Conservation (phyloP, 2,329 filamentous ascomycete species). For the Chaetoscypha palmicola region DNA sequence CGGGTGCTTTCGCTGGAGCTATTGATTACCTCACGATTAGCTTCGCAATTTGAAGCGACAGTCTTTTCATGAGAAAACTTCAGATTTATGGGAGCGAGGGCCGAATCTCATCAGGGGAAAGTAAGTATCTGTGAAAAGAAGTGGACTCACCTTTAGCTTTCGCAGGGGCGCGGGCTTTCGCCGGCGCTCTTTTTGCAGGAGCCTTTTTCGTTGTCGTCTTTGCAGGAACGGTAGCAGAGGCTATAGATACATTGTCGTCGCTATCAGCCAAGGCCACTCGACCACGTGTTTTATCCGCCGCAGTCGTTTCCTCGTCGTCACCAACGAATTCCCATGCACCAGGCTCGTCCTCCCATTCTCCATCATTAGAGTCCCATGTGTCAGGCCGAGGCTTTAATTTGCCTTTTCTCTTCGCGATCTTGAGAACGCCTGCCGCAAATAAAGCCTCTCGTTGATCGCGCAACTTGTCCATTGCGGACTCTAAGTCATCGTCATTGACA, state of each 20-base stretch:
- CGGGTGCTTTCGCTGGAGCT: slow-evolving; percentile 34
- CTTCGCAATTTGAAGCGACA: not conserved
- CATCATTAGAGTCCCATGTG: slow-evolving; percentile 87
- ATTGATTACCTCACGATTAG: not conserved
- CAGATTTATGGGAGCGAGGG: not conserved
- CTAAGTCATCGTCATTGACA: slow-evolving; percentile 59
- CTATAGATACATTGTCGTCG: slow-evolving; percentile 42
- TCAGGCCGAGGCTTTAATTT: slow-evolving; percentile 69
- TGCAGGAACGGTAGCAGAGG: slow-evolving; percentile 32
- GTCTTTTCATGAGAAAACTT: not conserved
- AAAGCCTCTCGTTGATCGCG: slow-evolving; percentile 62
- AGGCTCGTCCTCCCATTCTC: slow-evolving; percentile 75
- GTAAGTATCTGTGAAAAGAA: not conserved
- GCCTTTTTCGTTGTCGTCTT: slow-evolving; percentile 32
- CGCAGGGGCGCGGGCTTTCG: slow-evolving; percentile 33
- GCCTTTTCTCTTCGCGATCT: slow-evolving; percentile 40
- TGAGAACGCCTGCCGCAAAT: slow-evolving; percentile 58
- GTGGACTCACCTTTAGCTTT: slow-evolving; percentile 25
- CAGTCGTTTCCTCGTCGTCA: slow-evolving; percentile 31
- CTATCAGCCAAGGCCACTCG: slow-evolving; percentile 42
- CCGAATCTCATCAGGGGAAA: not conserved
- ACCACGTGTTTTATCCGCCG: slow-evolving; percentile 23
- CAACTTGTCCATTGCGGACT: slow-evolving; percentile 66
- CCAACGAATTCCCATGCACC: slow-evolving; percentile 49
- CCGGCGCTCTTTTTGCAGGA: slow-evolving; percentile 32